Base-by-base conservation (phyloP, 768 basidiomycete species). In the Galerina sulciceps region DNA sequence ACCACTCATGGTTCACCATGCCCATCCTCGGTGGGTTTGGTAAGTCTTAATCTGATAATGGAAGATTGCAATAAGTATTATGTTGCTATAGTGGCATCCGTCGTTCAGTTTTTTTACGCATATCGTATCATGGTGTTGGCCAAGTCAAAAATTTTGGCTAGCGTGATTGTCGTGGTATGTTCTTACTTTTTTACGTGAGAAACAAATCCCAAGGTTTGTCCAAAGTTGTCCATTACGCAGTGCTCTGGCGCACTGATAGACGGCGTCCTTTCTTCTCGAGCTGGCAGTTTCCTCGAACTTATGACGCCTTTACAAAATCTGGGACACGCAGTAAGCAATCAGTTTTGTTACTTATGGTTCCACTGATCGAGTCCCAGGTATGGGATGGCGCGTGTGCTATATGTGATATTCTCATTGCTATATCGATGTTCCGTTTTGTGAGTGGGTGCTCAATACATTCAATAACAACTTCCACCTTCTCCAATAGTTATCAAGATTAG, bases 81-180 rank as follows among this genome's bases (percentile, higher is more conserved):
- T n/a, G 36, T 14, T 22, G 2, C 18, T 35, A 6, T 38, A 70
- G 69, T 67, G 18, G 61, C 61, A 14, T 61, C 58, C 35, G 50
- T 53, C 10, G 66, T 65, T 2, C 69, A 70, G 22, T n/a, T 65
- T 0, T 70, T 67, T 45, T 70, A 67, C 49, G 67, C 65, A 0
- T 70, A 65, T 57, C 65, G 69, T 15, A 67, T 70, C 23, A 58
- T 70, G 26, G 55, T 68, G 34, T 51, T 58, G n/a, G 44, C 47
- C 2, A 57, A 52, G 26, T 17, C 23, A 2, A 40, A 59, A 15
- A 17, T 59, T 13, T 20, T 57, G 6, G 64, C 69, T 11, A 4
- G 46, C 9, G 14, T 63, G 9, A 67, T 70, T 26, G 6, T 44
- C 18, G 41, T 37, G 26, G 49, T 58, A 36, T 11, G 37, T 51